Percentiles rank a stretch among this genome's conserved stretches.
These are phyloP conservation scores for Apiotrichum sp. DNA, from an alignment of 1,284 basidiomycete genomes.

Conservation along the genomic window DNA sequence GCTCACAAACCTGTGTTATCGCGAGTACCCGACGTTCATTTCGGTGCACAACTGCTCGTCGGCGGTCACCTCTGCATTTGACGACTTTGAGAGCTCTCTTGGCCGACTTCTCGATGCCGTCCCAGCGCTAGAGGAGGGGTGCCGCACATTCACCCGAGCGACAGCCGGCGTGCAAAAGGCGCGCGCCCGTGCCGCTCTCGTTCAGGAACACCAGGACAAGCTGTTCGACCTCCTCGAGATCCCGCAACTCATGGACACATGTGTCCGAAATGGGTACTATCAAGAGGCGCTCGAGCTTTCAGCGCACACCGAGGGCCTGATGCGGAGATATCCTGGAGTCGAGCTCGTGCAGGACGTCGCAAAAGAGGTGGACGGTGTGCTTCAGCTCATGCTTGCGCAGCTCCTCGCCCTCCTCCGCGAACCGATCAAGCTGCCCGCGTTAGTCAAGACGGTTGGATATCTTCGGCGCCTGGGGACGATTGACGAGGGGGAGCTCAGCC, in stretches of 20 bases:
- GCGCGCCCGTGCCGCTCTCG: conserved; percentile 65
- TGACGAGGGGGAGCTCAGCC: conserved; percentile 59
- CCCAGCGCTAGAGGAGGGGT: conserved; percentile 64
- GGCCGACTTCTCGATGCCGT: conserved; percentile 60
- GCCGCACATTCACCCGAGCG: conserved; percentile 58
- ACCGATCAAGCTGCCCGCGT: conserved; percentile 75
- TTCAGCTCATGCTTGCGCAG: conserved; percentile 52
- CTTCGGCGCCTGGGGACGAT: conserved; percentile 68
- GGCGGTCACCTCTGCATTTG: conserved; percentile 62
- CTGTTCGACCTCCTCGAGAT: conserved; percentile 84
- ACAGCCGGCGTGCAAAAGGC: conserved; percentile 58
- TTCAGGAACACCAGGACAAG: conserved; percentile 84
- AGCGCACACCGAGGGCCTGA: conserved; percentile 57
- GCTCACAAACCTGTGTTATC: conserved; percentile 76
- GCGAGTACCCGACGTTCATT: conserved; percentile 81
- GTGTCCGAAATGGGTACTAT: conserved; percentile 84
- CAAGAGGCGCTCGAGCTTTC: conserved; percentile 79
- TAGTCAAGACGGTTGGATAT: conserved; percentile 81
- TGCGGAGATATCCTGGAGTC: conserved; percentile 48
- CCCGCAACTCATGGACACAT: conserved; percentile 81
- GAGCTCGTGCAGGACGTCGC: conserved; percentile 56
- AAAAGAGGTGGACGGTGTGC: conserved; percentile 65
- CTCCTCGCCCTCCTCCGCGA: conserved; percentile 74
- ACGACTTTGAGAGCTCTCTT: conserved; percentile 58
- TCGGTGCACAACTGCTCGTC: conserved; percentile 58